Evolutionary conservation across 257 asterid species (phyloP), one percentile per base, ranked within the genome.

Genomic region (Solanum virginianum): DNA sequence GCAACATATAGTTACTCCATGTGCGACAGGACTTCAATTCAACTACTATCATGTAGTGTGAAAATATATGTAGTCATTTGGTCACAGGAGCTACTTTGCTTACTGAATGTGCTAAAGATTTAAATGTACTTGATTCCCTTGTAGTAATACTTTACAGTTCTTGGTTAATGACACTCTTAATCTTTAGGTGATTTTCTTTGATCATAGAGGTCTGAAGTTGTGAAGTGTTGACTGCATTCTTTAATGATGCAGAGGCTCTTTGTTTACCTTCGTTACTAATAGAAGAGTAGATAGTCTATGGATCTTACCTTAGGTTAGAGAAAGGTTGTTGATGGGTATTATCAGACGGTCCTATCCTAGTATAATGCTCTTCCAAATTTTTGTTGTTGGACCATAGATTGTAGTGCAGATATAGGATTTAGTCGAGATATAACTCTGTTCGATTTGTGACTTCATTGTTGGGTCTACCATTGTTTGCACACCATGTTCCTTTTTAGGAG

Each of bases 21-120:
- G 77, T 72, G 43, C 82, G 55, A 63, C 54, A 24, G 71, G 79
- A 85, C 81, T 77, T 13, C 72, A 41, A 66, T 86, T 83, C 22
- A 49, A 75, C 80, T 53, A 88, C 89, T 74, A 69, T 84, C 29
- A 84, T 85, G 85, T 88, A 80, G 86, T 85, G 80, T 85, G 80
- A 88, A 85, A 65, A 81, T 81, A 81, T 66, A 80, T 83, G 82
- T 80, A 79, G 68, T 79, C 75, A 62, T 62, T 75, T 60, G 90
- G 63, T 86, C 70, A 83, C 83, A 72, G 84, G 55, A 49, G 43
- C 82, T n/a, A 24, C 82, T 14, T 22, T 13, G 62, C 17, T 45
- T 75, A 45, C 59, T 49, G 59, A 75, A 24, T 75, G 43, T 75
- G 36, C 7, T 22, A 75, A 3, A 60, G 81, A 6, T 75, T 75